These are phyloP conservation scores for Dissoconium aciculare DNA, from an alignment of 2,329 filamentous ascomycete genomes.

Conservation along the genomic window DNA sequence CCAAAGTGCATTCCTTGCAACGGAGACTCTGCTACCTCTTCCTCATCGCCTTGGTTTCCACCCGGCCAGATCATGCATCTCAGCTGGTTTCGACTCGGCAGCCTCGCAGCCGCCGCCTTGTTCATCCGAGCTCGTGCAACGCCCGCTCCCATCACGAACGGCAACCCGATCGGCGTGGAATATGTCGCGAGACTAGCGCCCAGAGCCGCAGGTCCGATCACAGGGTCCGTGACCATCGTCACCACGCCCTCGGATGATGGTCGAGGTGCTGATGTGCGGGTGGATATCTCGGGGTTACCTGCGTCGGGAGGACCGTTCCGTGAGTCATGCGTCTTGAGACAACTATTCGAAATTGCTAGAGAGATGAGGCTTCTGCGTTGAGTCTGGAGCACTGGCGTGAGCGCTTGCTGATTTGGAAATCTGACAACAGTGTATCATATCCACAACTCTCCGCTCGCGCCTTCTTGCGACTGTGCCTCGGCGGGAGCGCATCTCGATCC, in stretches of 20 bases:
- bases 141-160: not conserved
- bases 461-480: conserved; percentile 30
- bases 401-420: too few species aligned
- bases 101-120: too few species aligned
- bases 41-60: too few species aligned
- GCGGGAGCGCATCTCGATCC: conserved; percentile 31
- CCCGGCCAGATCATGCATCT: too few species aligned
- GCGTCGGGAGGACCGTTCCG: conserved; percentile 30
- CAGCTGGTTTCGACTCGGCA: too few species aligned
- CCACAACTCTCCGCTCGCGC: conserved; percentile 28
- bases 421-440: conserved; percentile 30
- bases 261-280: conserved; percentile 27
- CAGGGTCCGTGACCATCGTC: conserved; percentile 8
- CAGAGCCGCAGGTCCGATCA: not conserved
- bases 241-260: conserved; percentile 13
- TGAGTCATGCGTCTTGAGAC: conserved; percentile 12
- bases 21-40: too few species aligned
- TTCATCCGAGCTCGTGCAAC: too few species aligned
- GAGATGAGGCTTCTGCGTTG: too few species aligned
- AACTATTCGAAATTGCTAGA: not conserved
- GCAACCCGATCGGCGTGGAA: not conserved
- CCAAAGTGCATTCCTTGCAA: too few species aligned
- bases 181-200: not conserved
- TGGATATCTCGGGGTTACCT: conserved; percentile 29
- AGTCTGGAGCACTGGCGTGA: too few species aligned